Base-by-base conservation (phyloP, 306 rosid genomes). In the Cucurbita ficifolia region DNA sequence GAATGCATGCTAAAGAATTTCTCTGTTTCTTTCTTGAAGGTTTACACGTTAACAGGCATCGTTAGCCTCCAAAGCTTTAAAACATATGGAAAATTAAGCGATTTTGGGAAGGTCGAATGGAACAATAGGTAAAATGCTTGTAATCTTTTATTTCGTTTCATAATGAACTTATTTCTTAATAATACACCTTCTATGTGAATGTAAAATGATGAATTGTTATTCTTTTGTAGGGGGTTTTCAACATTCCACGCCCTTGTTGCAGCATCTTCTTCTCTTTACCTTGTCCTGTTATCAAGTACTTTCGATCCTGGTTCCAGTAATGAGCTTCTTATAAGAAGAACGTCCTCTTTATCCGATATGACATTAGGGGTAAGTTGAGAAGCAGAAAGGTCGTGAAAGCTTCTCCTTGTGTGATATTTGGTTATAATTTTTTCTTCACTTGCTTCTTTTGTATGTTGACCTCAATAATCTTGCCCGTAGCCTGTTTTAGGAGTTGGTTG, bases 181-280 rank as follows among this genome's bases (percentile, higher is more conserved):
- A 65, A 19, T 50, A 74, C 49, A 57, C 55, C 75, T 39, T 73
- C 82, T 74, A 46, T 5, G 29, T 59, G 57, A 29, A 33, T 36
- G 12, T 10, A 12, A 64, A 9, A 71, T 18, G 7, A 56, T 76
- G 68, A 76, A 70, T 35, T 33, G 54, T 36, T 68, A 77, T 80
- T 76, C 45, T 35, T 62, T 63, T 75, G 69, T 88, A 92, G 98
- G 90, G 98, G 98, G 48, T 81, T 92, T 87, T 92, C 98, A 64
- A 92, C 98, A 58, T 81, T 84, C 75, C 98, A 92, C 79, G 98
- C 98, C 64, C 61, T 92, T 69, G 82, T 87, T 54, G 96, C 83
- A 50, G 86, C 96, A 14, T 64, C 86, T 79, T 73, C 83, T 39
- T 90, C 98, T 36, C 70, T 85, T 75, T 88, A 90, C 85, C 87